Evolutionary conservation across 1,139 yeast species (phyloP).

Genomic region (Geotrichum aggregatum): DNA sequence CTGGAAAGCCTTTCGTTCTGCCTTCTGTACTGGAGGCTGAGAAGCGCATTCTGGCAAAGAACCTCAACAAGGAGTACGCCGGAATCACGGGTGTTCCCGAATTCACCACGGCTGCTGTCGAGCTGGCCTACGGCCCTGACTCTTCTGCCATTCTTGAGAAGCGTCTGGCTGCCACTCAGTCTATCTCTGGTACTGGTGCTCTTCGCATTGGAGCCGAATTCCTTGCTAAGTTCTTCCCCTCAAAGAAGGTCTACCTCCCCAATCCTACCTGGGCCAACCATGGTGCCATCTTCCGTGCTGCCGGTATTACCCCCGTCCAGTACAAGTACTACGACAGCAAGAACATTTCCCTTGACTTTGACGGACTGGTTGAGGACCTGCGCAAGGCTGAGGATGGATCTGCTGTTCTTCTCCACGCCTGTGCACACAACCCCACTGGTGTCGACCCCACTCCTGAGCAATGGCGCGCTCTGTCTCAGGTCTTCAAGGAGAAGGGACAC

Average conservation of each 20-base stretch:
- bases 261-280: conserved; percentile 78
- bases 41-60: conserved; percentile 35
- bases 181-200: conserved; percentile 73
- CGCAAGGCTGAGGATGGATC: conserved; percentile 71
- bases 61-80: conserved; percentile 85
- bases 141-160: conserved; percentile 42
- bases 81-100: conserved; percentile 75
- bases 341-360: conserved; percentile 59
- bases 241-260: conserved; percentile 52
- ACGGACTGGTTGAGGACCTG: conserved; percentile 66
- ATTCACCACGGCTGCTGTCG: conserved; percentile 77
- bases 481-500: conserved; percentile 58
- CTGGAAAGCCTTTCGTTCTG: conserved; percentile 90
- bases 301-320: conserved; percentile 47
- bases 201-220: conserved; percentile 64
- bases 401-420: conserved; percentile 81
- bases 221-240: conserved; percentile 50
- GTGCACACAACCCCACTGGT: conserved; percentile 98
- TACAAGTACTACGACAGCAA: conserved; percentile 67
- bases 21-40: conserved; percentile 74
- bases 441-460: conserved; percentile 85
- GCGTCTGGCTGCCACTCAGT: conserved; percentile 58
- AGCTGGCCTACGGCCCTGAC: conserved; percentile 47
- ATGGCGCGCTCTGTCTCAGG: conserved; percentile 70
- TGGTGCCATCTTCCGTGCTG: conserved; percentile 46